Base-by-base conservation (phyloP, 2,329 filamentous ascomycete species). In the Beauveria brongniartii region DNA sequence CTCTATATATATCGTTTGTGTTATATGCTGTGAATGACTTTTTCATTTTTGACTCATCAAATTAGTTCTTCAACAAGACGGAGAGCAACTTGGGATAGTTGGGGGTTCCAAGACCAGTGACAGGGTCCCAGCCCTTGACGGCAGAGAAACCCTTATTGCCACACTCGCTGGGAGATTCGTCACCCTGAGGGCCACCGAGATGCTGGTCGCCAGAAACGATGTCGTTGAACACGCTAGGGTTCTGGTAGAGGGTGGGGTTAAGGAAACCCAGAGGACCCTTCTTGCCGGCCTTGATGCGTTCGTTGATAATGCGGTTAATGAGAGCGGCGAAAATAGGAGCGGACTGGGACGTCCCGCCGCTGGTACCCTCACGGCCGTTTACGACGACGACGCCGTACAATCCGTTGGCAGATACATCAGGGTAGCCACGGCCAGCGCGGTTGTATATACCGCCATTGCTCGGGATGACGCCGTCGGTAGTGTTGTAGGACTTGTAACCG, bases 371-470 rank as follows among this genome's bases (percentile, higher is more conserved):
- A 14, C 79, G 41, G 10, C 66, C 66, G 40, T 40, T 24, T n/a
- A 53, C 51, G 72, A 80, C 1, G 62, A 78, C 78, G 16, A 69
- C 68, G 24, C 77, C 76, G 54, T 80, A 72, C 37, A 80, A 69
- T 2, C 82, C 75, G 55, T 84, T 74, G 7, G 72, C 71, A 12
- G 69, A 67, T 5, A 77, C 66, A 56, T 77, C 75, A 2, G 75
- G 75, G 56, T 48, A 58, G 28, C 55, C 55, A 20, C 55, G 55
- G 28, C 55, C 55, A 22, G 43, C 55, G 20, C 43, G 43, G 55
- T 58, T 58, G 55, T 58, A 58, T 7, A 47, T 48, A n/a, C 55
- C 55, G 7, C 55, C 44, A 20, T 24, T 41, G 44, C 34, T 26
- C n/a, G 44, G 55, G 20, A 58, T 40, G n/a, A 37, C 28, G 16